These are phyloP conservation scores for Nicotiana obtusifolia DNA, from an alignment of 257 asterid species.

Conservation along the genomic window DNA sequence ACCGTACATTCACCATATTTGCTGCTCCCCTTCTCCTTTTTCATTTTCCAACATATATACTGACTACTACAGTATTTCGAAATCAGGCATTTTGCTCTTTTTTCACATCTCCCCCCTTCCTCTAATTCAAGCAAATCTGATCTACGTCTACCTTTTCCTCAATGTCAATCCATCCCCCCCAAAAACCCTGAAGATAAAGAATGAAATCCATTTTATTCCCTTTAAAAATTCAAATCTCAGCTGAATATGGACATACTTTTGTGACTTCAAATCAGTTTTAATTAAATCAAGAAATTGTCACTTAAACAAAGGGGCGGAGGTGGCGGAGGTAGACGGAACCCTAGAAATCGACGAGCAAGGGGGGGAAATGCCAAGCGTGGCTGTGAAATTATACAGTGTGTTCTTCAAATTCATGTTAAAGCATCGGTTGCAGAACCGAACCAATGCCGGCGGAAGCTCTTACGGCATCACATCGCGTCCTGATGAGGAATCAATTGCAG, in stretches of 20 bases:
- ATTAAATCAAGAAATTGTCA: background rate
- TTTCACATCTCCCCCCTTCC: background rate
- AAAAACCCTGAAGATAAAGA: conserved; percentile 10
- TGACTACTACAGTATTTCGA: background rate
- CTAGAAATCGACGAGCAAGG: background rate
- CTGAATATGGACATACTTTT: no score
- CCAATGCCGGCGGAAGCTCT: conserved; percentile 28
- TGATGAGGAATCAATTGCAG: conserved; percentile 57
- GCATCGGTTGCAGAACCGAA: conserved; percentile 83
- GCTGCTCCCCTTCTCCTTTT: no score
- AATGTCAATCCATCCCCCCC: background rate
- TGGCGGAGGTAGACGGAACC: background rate
- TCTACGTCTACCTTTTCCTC: conserved; percentile 3
- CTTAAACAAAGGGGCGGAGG: background rate
- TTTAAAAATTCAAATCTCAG: no score
- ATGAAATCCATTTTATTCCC: conserved; percentile 6
- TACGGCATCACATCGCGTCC: conserved; percentile 93
- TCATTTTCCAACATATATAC: no score
- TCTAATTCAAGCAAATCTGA: background rate
- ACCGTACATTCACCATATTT: no score
- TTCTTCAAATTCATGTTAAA: conserved; percentile 86
- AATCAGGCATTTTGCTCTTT: background rate
- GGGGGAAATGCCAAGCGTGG: conserved; percentile 91
- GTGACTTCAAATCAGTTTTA: background rate
- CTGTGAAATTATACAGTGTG: conserved; percentile 78